Percentiles rank a stretch among this genome's conserved stretches.
These are phyloP conservation scores for Fusarium tricinctum DNA, from an alignment of 2,329 filamentous ascomycete genomes.

Conservation along the genomic window DNA sequence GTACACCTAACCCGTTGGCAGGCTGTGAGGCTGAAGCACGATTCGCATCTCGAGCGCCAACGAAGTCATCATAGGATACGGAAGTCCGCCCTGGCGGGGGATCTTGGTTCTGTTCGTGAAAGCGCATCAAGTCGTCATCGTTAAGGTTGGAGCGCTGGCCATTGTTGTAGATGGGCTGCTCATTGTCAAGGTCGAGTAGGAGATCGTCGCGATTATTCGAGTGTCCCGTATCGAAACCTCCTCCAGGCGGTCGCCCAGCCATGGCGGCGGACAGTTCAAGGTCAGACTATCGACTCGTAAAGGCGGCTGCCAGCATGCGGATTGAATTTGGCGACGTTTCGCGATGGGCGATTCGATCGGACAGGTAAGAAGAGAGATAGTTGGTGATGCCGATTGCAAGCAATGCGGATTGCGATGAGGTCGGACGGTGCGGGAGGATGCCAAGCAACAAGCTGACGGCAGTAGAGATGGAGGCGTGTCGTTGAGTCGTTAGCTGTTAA, in stretches of 20 bases:
- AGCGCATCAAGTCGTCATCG: conserved; percentile 83
- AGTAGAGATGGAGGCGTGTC: conserved; percentile 30
- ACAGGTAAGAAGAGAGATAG: conserved; percentile 3
- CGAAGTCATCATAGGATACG: conserved; percentile 94
- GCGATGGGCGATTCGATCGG: conserved; percentile 17
- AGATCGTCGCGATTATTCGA: conserved; percentile 69
- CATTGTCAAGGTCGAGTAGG: conserved; percentile 80
- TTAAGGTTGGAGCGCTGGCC: conserved; percentile 83
- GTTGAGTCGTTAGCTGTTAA: conserved; percentile 29
- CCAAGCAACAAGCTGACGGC: conserved; percentile 43
- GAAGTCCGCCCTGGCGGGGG: conserved; percentile 79
- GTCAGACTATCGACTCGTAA: conserved; percentile 50
- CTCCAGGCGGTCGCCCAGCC: conserved; percentile 69
- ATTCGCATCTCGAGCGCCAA: conserved; percentile 74
- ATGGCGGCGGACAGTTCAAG: conserved; percentile 65
- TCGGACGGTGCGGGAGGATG: conserved; percentile 35
- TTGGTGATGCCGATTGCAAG: conserved; percentile 13
- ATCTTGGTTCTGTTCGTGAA: conserved; percentile 79
- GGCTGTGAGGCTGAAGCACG: conserved; percentile 61
- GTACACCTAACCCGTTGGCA: conserved; percentile 49
- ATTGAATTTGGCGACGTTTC: conserved; percentile 35
- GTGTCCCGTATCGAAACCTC: conserved; percentile 64
- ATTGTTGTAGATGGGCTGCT: conserved; percentile 78
- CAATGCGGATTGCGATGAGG: conserved; percentile 30
- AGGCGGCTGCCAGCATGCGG: conserved; percentile 54